Evolutionary conservation across 192 early-diverging fungal genomes (phyloP), one percentile per base, ranked within the genome.

Genomic region (Chytriomyces confervae): DNA sequence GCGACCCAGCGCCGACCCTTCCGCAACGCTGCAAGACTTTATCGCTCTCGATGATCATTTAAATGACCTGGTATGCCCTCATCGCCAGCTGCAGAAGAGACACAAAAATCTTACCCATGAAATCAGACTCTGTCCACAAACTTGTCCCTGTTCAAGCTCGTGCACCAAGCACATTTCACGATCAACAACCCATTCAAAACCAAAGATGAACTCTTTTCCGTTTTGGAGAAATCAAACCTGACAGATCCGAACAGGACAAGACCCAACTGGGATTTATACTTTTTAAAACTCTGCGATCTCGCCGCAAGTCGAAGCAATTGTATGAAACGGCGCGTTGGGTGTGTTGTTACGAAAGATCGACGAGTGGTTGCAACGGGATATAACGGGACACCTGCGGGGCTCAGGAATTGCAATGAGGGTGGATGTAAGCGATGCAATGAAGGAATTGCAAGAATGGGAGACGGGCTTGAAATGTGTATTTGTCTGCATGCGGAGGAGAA

Each of bases 401-500:
- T 99, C 23, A 80, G 84, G 53, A 99, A 99, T 78, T 99, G 98
- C 81, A 96, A 93, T 74, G 92, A 97, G 49, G 95, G 96, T 7
- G 98, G 98, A 0, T 98, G 98, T 80, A 86, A 84, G 24, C 84
- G 96, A 50, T 99, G 97, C 83, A 99, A 99, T 79, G 90, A 84
- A 18, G 94, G 85, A 5, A 87, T 92, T 1, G 88, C 74, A 6
- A 64, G 89, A 0, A 93, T 92, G 76, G 96, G 96, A 3, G 84
- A 86, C 20, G 88, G 85, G 1, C 76, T 98, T 27, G 96, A 98
- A 82, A 80, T 88, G 27, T 99, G 98, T 77, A 80, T 98, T 63
- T 99, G 98, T 81, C 89, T 99, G 80, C 97, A 98, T 77, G 98
- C 98, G 0, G 96, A 99, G 77, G 98, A 99, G 84, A 99, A 99